Base-by-base conservation (phyloP, 2,329 filamentous ascomycete species). In the Orbilia quercus region DNA sequence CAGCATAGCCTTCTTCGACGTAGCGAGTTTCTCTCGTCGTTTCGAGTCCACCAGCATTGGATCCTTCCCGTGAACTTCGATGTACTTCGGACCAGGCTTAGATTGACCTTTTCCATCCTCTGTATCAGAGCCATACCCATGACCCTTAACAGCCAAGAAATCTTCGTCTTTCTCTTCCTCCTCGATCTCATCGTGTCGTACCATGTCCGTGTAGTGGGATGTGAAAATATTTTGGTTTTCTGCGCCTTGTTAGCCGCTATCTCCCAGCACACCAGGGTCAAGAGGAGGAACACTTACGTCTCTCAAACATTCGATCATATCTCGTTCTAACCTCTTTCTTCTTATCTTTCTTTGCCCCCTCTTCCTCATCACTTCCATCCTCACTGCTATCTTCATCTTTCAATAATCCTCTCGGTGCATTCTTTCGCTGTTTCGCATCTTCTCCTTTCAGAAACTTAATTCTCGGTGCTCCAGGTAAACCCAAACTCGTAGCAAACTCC, bases 261-360 rank as follows among this genome's bases (percentile, higher is more conserved):
- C 6, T 22, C 11, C 11, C 20, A 11, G 6, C 1, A 6, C 20
- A 7, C 20, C 16, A 53, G 18, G 1, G 25, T 16, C n/a, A 16
- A 5, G n/a, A 34, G 16, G 4, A 14, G n/a, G 20, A 40, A 62
- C n/a, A n/a, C 63, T 75, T 53, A 77, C 90, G 91, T 73, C 95
- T 86, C 83, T 97, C 94, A 81, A 98, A 97, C 95, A 99, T 98
- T 77, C 92, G 90, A 81, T 99, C 92, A 80, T 96, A 96, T 81
- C 96, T 98, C 31, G 96, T 99, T 74, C 92, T 87, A 16, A 96
- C 91, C 77, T 88, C 86, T 82, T 91, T 89, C 81, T 89, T 88
- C 80, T 86, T 88, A 73, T 83, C 82, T 76, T 83, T 80, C 40
- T 80, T 83, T 66, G 82, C 83, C 23, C 78, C 79, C 47, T 81